Base-by-base conservation (phyloP, 1,284 basidiomycete species). In the Mycosarcoma maydis region DNA sequence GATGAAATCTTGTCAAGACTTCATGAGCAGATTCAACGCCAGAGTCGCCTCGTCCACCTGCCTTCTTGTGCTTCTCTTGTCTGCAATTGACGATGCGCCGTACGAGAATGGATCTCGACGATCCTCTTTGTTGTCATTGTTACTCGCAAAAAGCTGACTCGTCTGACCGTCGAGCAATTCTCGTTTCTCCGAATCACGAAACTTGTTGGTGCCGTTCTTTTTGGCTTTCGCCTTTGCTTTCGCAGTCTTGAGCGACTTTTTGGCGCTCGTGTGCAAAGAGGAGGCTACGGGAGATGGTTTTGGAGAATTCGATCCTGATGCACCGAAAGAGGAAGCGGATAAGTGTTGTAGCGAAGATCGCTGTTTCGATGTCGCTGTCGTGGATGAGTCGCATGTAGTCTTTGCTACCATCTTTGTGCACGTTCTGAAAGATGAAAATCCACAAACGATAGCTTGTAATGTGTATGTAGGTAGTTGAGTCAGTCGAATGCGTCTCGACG, bases 21-120 rank as follows among this genome's bases (percentile, higher is more conserved):
- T 65, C 61, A 65, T 65, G 41, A 65, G 26, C 20, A 48, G 23
- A 32, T 59, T 47, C 30, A 66, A 24, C 32, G 62, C 55, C 23
- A 44, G 11, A 8, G 52, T 52, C n/a, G 62, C 37, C 34, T 58
- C 47, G 20, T 66, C 62, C 3, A 59, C 51, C 44, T 66, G 56
- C 4, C 27, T 30, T 17, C 48, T 47, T n/a, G 62, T 66, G 6
- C 52, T 49, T 14, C 43, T 47, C 47, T 29, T 27, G 3, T 59
- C 62, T 24, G 43, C 51, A 0, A 16, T 41, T 8, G 55, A 54
- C 5, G 41, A 24, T 9, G 20, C 9, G 4, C 42, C 41, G 17
- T 66, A 66, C 33, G 51, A 55, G 22, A 66, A 66, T 1, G 56
- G 42, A 59, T 66, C 62, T 33, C n/a, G 29, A 3, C 13, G 26